Percentiles rank a stretch among this genome's conserved stretches.
phyloP scores from a whole-genome alignment of 2,329 filamentous ascomycete species.

The Capronia epimyces region DNA sequence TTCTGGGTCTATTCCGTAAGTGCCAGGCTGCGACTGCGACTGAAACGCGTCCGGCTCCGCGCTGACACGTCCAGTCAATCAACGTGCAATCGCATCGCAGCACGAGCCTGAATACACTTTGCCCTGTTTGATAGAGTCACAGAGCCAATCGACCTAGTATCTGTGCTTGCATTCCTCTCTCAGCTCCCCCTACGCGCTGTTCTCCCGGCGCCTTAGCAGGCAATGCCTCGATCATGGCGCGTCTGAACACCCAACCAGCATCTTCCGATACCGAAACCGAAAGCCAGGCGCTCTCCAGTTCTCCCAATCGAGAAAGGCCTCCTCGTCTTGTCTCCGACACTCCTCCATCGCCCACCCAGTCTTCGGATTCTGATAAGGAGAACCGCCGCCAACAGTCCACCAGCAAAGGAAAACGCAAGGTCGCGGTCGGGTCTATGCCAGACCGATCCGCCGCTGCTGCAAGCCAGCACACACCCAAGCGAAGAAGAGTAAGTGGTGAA shows the following conservation, averaged over 20 bases:
- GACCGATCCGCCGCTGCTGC: constrained; percentile 25
- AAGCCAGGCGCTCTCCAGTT: constrained; percentile 31
- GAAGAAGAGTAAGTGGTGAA: constrained; percentile 38
- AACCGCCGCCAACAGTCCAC: constrained; percentile 34
- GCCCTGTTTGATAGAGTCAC: neutral
- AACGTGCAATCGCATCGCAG: neutral
- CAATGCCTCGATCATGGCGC: constrained; percentile 23
- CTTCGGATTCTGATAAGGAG: constrained; percentile 47
- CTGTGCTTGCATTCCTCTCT: neutral
- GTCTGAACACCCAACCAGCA: constrained; percentile 14
- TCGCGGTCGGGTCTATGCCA: constrained; percentile 27
- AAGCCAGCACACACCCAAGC: constrained; percentile 37
- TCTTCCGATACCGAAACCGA: constrained; percentile 45
- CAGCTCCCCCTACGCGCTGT: neutral
- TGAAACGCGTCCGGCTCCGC: neutral
- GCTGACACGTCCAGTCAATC: neutral
- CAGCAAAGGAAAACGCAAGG: constrained; percentile 42
- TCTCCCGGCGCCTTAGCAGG: neutral
- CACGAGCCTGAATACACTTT: neutral
- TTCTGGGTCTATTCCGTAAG: too few relatives aligned
- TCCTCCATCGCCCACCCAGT: constrained; percentile 32
- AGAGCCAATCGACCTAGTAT: too few relatives aligned
- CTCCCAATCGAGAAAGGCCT: constrained; percentile 13
- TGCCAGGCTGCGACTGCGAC: neutral
- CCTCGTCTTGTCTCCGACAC: constrained; percentile 1